phyloP scores from a whole-genome alignment of 2,329 filamentous ascomycete genomes.

The Grosmannia serpens region DNA sequence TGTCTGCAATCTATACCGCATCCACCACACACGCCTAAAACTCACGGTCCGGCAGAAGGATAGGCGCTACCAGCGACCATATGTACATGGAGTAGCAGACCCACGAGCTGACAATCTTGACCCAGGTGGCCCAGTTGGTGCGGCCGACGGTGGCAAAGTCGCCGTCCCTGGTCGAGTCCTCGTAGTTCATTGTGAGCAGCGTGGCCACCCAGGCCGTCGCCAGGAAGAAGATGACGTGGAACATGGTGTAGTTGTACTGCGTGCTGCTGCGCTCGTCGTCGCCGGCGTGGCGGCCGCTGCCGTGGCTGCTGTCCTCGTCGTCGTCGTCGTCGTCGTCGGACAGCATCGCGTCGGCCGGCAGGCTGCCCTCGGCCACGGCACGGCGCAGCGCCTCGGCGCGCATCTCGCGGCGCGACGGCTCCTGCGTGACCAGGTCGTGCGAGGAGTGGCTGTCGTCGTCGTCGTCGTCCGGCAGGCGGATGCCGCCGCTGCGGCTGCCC shows the following conservation, averaged over 20 bases:
- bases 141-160: conserved; percentile 88
- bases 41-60: conserved; percentile 73
- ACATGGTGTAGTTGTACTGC: conserved; percentile 92
- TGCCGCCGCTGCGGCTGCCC: conserved; percentile 48
- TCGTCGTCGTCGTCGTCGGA: conserved; percentile 58
- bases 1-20: neutral
- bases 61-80: conserved; percentile 84
- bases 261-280: conserved; percentile 85
- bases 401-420: conserved; percentile 83
- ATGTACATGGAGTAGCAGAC: conserved; percentile 88
- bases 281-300: conserved; percentile 49
- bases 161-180: conserved; percentile 48
- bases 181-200: conserved; percentile 65
- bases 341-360: conserved; percentile 81
- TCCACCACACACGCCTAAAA: conserved; percentile 10
- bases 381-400: conserved; percentile 80
- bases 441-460: conserved; percentile 9
- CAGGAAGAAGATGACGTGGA: conserved; percentile 96
- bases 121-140: conserved; percentile 96
- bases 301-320: conserved; percentile 53
- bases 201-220: conserved; percentile 95
- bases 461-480: conserved; percentile 55
- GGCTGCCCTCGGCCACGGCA: conserved; percentile 82
- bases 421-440: conserved; percentile 78
- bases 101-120: conserved; percentile 97